phyloP scores from a whole-genome alignment of 768 basidiomycete genomes.

The Boletus bicolor region DNA sequence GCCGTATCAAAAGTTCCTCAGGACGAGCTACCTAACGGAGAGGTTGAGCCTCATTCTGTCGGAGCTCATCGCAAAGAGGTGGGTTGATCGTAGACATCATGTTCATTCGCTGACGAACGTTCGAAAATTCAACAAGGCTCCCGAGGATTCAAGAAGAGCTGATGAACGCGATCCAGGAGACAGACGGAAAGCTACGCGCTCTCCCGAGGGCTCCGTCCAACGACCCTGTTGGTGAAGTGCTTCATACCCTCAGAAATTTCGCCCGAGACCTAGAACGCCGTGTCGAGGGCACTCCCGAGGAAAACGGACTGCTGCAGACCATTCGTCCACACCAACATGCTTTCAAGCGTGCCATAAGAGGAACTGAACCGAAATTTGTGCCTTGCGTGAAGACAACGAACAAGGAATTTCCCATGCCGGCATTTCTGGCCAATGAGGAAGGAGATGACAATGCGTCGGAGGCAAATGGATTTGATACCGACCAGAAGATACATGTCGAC shows the following conservation, averaged over 20 bases:
- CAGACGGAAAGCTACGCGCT: constrained; percentile 30
- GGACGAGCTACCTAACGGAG: constrained; percentile 55
- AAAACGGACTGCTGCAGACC: constrained; percentile 51
- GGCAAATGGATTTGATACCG: not conserved
- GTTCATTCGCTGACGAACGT: not conserved
- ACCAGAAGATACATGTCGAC: constrained; percentile 42
- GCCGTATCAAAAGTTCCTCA: constrained; percentile 48
- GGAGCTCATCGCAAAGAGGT: constrained; percentile 62
- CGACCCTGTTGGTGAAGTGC: constrained; percentile 57
- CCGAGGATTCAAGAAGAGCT: constrained; percentile 63
- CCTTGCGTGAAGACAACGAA: constrained; percentile 38
- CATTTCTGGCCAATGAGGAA: constrained; percentile 44
- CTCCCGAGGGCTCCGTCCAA: constrained; percentile 53
- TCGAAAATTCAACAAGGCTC: constrained; percentile 39
- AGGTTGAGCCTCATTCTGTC: constrained; percentile 60
- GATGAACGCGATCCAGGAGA: constrained; percentile 39
- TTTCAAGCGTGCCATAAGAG: constrained; percentile 48
- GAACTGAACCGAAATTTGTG: constrained; percentile 56
- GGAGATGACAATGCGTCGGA: constrained; percentile 7
- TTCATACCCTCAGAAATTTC: constrained; percentile 47
- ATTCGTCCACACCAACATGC: constrained; percentile 47
- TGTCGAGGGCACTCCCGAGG: constrained; percentile 52
- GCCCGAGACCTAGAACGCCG: constrained; percentile 40
- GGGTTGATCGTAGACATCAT: not conserved
- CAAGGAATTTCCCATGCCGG: constrained; percentile 5